Conservation (phyloP, 805 yeast genomes). For the Wickerhamomyces hampshirensis region DNA sequence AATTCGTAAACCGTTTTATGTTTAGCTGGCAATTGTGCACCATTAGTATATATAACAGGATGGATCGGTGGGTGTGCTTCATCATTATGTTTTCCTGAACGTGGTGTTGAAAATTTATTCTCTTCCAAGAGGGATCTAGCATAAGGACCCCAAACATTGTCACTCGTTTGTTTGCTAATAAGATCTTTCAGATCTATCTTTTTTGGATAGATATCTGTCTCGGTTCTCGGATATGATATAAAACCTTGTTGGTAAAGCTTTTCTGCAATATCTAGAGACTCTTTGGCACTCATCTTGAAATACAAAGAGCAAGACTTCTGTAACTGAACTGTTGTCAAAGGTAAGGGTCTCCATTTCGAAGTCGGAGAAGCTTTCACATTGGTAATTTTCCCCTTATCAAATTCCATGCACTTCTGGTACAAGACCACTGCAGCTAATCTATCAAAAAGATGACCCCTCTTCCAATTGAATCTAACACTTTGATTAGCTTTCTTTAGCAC, state of each 20-base stretch:
- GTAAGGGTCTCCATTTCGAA: constrained; percentile 76
- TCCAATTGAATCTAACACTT: constrained; percentile 59
- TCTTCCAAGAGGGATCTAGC: constrained; percentile 42
- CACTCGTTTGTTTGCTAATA: constrained; percentile 54
- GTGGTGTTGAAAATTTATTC: constrained; percentile 53
- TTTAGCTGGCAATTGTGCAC: constrained; percentile 29
- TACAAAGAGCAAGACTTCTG: constrained; percentile 79
- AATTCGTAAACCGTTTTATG: constrained; percentile 80
- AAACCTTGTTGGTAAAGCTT: constrained; percentile 79
- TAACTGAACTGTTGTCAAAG: constrained; percentile 89
- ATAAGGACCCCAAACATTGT: constrained; percentile 66
- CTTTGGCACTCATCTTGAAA: constrained; percentile 76
- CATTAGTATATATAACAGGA: constrained; percentile 56
- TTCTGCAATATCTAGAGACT: constrained; percentile 76
- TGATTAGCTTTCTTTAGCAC: constrained; percentile 40
- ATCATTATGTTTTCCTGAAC: constrained; percentile 82
- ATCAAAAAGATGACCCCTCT: constrained; percentile 67
- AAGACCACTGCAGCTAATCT: constrained; percentile 55
- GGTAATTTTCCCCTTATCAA: constrained; percentile 45
- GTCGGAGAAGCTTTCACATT: constrained; percentile 58
- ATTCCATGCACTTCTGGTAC: constrained; percentile 58
- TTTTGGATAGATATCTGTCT: constrained; percentile 81
- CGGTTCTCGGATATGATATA: constrained; percentile 95
- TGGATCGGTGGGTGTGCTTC: constrained; percentile 99
- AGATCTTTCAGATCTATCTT: constrained; percentile 65